Evolutionary conservation across 306 rosid species (phyloP).

Genomic region (Geum urbanum): DNA sequence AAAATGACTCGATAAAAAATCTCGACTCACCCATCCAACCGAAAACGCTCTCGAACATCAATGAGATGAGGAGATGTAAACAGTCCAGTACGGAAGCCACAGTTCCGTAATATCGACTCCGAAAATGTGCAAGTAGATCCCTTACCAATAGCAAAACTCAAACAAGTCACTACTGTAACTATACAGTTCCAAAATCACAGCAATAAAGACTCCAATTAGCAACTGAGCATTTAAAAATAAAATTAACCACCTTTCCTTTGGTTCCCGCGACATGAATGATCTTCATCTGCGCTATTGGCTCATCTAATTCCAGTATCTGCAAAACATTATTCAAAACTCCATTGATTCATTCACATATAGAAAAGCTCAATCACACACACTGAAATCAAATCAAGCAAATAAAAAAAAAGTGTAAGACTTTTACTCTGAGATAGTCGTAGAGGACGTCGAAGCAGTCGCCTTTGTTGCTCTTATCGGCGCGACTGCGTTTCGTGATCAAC

Average conservation of each 20-base stretch:
- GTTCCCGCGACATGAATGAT: slow-evolving; percentile 95
- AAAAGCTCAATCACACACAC: slow-evolving; percentile 9
- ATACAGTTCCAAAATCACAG: not conserved
- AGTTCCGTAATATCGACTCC: slow-evolving; percentile 81
- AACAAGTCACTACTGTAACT: not conserved
- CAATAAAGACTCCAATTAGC: not conserved
- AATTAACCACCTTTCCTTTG: slow-evolving; percentile 76
- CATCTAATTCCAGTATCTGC: slow-evolving; percentile 86
- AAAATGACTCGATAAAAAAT: not conserved
- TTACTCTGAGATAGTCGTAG: slow-evolving; percentile 66
- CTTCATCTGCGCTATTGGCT: slow-evolving; percentile 72
- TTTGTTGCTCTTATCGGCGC: slow-evolving; percentile 62
- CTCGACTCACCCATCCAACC: slow-evolving; percentile 79
- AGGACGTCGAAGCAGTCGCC: slow-evolving; percentile 71
- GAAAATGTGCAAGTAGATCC: slow-evolving; percentile 94
- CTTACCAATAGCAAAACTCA: slow-evolving; percentile 36
- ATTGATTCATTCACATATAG: not conserved
- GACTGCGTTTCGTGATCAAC: slow-evolving; percentile 72
- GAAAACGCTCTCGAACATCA: slow-evolving; percentile 90
- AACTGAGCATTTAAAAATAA: not conserved
- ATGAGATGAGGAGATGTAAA: slow-evolving; percentile 98
- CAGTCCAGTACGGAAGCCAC: slow-evolving; percentile 87
- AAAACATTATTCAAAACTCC: not conserved
- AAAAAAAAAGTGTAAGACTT: not conserved
- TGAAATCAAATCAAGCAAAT: not conserved